phyloP scores from a whole-genome alignment of 2,329 filamentous ascomycete species.

The Microsporum audouinii region DNA sequence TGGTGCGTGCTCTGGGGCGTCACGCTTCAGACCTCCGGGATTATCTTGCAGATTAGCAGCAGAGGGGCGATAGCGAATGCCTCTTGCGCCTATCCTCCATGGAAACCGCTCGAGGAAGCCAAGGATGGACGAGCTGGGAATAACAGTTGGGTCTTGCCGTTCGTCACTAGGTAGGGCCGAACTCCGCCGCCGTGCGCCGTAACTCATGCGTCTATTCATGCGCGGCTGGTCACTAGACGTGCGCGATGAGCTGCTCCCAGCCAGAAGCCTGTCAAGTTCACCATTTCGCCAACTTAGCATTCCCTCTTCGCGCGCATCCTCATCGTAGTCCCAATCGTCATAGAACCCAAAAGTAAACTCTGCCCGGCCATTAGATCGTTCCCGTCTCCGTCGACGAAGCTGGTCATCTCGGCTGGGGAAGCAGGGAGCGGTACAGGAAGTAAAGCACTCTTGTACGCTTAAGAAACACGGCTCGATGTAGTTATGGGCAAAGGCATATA shows the following conservation, averaged over 20 bases:
- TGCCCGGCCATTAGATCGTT: slow-evolving; percentile 47
- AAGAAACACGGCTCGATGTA: slow-evolving; percentile 75
- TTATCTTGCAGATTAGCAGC: slow-evolving; percentile 85
- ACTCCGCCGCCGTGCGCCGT: slow-evolving; percentile 53
- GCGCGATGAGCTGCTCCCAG: slow-evolving; percentile 43
- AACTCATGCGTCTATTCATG: slow-evolving; percentile 76
- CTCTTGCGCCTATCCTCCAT: slow-evolving; percentile 68
- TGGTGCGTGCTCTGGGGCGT: slow-evolving; percentile 52
- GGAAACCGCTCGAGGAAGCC: slow-evolving; percentile 76
- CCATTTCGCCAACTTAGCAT: slow-evolving; percentile 70
- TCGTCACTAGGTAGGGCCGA: slow-evolving; percentile 40
- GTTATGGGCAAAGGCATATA: slow-evolving; percentile 77
- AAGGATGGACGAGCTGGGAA: slow-evolving; percentile 72
- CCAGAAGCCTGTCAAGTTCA: slow-evolving; percentile 73
- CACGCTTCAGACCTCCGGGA: slow-evolving; percentile 45
- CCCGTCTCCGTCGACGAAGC: slow-evolving; percentile 56
- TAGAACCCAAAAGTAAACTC: slow-evolving; percentile 95
- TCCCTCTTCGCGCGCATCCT: slow-evolving; percentile 39
- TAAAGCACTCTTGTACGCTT: slow-evolving; percentile 53
- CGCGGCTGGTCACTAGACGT: slow-evolving; percentile 51
- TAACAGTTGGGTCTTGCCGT: slow-evolving; percentile 66
- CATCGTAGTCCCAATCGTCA: slow-evolving; percentile 79
- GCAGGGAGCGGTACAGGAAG: slow-evolving; percentile 59
- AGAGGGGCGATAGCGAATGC: slow-evolving; percentile 76
- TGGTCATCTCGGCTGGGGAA: slow-evolving; percentile 62